Evolutionary conservation across 495 filamentous ascomycete species (phyloP), one percentile per base, ranked within the genome.

Genomic region (Jackrogersella multiformis): DNA sequence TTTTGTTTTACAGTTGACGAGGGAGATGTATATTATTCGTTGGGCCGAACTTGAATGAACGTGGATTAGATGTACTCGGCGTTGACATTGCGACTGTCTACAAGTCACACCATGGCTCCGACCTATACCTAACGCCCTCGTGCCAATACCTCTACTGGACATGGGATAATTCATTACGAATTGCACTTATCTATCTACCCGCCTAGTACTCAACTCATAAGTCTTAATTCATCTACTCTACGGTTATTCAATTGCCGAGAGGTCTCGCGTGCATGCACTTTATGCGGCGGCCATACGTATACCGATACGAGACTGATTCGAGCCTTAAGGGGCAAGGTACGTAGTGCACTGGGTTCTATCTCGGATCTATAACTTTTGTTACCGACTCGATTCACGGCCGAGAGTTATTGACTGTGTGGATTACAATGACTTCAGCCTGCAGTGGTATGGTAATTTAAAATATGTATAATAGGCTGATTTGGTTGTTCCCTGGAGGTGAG

Each of bases 391-490:
- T 3, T 42, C 7, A 3, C 23, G 0, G 24, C 35, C 4, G 0
- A 53, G 5, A 0, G 1, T 18, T n/a, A 13, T 34, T 46, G 38
- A 38, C 46, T 65, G 36, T 45, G 26, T 23, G 28, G n/a, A 5
- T 32, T 12, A 1, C 12, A 51, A 41, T 36, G 45, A 36, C 15
- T 58, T 55, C 49, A 63, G 49, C 54, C 41, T 69, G 35, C 32
- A 42, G 39, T 15, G 46, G 35, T 18, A 32, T 62, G 20, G 54
- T 15, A 42, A 53, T 41, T 38, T 41, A 48, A 24, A 21, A 58
- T 48, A 28, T 34, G 12, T 1, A 60, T 51, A 64, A 63, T 49
- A 64, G 66, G 46, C 66, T 69, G 55, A 64, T 63, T 48, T 46
- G 34, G 41, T 24, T 24, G 23, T 52, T 24, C 21, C 42, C 24